Conservation (phyloP, 345 rosid genomes). For the Bruguiera parviflora region DNA sequence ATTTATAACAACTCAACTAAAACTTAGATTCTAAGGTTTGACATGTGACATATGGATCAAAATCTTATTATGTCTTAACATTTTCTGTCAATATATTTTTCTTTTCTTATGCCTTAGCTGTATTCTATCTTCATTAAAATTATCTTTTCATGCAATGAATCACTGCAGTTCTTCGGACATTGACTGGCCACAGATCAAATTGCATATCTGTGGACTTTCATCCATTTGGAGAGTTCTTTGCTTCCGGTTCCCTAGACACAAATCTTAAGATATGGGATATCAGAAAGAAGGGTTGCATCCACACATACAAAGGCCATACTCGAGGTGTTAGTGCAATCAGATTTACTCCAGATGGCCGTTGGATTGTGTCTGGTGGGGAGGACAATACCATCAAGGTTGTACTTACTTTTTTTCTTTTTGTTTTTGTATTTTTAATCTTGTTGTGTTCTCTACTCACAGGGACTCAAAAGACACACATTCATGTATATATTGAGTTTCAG, state of each 20-base stretch:
- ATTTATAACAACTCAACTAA: too few species aligned
- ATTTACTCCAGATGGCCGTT: slow-evolving; percentile 98
- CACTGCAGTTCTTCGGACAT: slow-evolving; percentile 82
- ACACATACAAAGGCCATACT: slow-evolving; percentile 98
- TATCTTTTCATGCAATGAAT: slow-evolving; percentile 5
- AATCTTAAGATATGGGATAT: slow-evolving; percentile 99
- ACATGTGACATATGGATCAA: too few species aligned
- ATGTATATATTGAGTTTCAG: too few species aligned
- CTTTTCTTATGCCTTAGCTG: not conserved
- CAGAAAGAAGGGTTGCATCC: slow-evolving; percentile 93
- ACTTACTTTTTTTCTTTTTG: slow-evolving; percentile 13
- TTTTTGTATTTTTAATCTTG: slow-evolving; percentile 3
- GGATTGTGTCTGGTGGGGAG: slow-evolving; percentile 99
- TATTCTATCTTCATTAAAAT: slow-evolving; percentile 11
- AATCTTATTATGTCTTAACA: too few species aligned
- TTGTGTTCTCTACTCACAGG: too few species aligned
- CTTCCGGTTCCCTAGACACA: slow-evolving; percentile 96
- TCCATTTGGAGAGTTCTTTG: slow-evolving; percentile 98
- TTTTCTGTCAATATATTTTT: not conserved
- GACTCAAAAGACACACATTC: too few species aligned
- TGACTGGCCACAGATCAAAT: slow-evolving; percentile 94
- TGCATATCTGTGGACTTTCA: slow-evolving; percentile 96
- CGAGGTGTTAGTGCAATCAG: slow-evolving; percentile 95
- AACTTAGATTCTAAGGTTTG: too few species aligned
- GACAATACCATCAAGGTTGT: slow-evolving; percentile 91